phyloP scores from a whole-genome alignment of 1,284 basidiomycete genomes.

The Apiotrichum sp. region DNA sequence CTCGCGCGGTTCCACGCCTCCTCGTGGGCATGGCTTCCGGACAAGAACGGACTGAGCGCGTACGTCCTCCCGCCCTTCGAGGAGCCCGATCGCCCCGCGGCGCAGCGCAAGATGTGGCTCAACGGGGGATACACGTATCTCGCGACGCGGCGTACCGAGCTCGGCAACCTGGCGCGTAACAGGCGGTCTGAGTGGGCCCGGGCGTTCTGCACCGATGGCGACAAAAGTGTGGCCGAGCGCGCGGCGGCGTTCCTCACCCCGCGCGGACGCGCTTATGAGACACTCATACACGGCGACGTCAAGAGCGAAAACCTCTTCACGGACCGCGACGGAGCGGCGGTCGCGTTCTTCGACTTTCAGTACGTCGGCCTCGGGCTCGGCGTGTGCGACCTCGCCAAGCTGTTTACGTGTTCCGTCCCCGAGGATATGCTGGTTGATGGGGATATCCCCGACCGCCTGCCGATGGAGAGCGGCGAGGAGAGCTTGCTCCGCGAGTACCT shows the following conservation, averaged over 20 bases:
- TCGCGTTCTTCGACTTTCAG: constrained; percentile 19
- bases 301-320: constrained; percentile 19
- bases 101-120: constrained; percentile 7
- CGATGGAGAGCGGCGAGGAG: constrained; percentile 9
- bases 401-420: constrained; percentile 17
- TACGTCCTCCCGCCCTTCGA: constrained; percentile 5
- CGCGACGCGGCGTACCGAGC: constrained; percentile 14
- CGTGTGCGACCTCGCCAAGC: constrained; percentile 19
- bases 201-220: not conserved
- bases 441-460: not conserved
- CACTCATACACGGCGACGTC: constrained; percentile 17
- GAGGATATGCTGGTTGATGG: constrained; percentile 1
- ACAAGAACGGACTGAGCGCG: not conserved
- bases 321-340: not conserved
- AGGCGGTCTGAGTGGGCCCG: constrained; percentile 7
- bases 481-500: constrained; percentile 6
- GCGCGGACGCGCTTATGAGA: constrained; percentile 3
- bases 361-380: constrained; percentile 18
- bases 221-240: not conserved
- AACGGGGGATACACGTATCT: constrained; percentile 21
- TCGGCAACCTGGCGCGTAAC: not conserved
- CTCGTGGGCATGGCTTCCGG: not conserved
- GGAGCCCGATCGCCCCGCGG: not conserved
- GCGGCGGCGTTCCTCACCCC: constrained; percentile 8
- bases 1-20: constrained; percentile 8